Base-by-base conservation (phyloP, 2,329 filamentous ascomycete genomes). In the Chalaropsis ovoidea region DNA sequence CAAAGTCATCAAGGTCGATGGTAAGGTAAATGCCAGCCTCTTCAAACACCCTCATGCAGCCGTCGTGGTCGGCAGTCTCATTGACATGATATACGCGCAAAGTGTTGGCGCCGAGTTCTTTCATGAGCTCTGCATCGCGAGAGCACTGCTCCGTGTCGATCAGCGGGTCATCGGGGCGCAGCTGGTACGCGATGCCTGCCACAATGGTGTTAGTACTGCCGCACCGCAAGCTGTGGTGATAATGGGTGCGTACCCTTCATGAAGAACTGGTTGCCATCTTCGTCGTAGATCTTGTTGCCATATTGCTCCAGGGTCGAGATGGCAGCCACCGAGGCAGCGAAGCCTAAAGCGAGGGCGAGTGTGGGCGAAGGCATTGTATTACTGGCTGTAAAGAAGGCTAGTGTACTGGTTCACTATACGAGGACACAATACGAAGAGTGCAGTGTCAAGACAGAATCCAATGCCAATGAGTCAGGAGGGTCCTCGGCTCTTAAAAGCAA, bases 81-180 rank as follows among this genome's bases (percentile, higher is more conserved):
- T 95, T 86, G 68, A 96, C 89, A 72, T 95, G 90, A 75, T 96
- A 96, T 67, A 94, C 88, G 66, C 91, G 89, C 71, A 95, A 90
- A 39, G 87, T 81, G 74, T 95, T 95, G 73, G 88, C 84, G 68
- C 89, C 90, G 64, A 96, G 79, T 19, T 85, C 83, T 74, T 89
- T 82, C 88, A 95, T 95, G 72, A 92, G 80, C 17, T 78, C 74
- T 52, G 86, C 86, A 77, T 96, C 91, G 70, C 85, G 83, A 70
- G 81, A 75, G 78, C 90, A 95, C 77, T 95, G 91, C 61, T 82
- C 82, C 49, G 82, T 81, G 73, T 94, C 82, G 70, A 89, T 77
- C 68, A 95, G 82, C 61, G 90, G 91, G 72, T 96, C 91, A 62
- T 86, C 56, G 19, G 66, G 65, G 71, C 75, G 70, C 67, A 76